phyloP scores from a whole-genome alignment of 257 asterid species.

The Striga asiatica region DNA sequence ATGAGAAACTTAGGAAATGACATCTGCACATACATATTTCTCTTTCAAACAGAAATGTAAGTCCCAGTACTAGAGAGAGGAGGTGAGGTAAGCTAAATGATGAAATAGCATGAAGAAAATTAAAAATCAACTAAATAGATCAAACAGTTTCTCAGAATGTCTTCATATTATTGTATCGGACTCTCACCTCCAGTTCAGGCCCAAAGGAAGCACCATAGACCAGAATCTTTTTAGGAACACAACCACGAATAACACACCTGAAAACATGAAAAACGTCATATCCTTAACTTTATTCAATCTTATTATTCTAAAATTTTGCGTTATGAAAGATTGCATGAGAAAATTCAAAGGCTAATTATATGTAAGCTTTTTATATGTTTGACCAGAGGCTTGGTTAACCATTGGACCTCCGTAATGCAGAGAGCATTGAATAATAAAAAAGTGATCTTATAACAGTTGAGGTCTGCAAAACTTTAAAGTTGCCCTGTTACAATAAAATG shows the following conservation, averaged over 20 bases:
- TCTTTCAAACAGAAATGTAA: neutral
- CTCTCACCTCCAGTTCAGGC: conserved; percentile 86
- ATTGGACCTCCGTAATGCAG: no score
- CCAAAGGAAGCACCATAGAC: conserved; percentile 95
- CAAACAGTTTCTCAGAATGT: neutral
- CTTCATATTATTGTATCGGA: neutral
- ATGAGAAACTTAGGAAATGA: neutral
- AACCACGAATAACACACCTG: conserved; percentile 99
- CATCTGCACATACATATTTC: neutral
- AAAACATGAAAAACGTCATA: conserved; percentile 12
- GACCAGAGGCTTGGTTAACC: neutral
- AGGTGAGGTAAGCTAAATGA: neutral
- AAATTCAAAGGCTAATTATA: no score
- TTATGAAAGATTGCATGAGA: neutral
- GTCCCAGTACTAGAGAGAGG: neutral
- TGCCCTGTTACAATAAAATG: no score
- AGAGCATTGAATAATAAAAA: no score
- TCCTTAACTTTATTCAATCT: conserved; percentile 10
- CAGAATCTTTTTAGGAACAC: conserved; percentile 97
- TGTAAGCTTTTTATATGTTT: neutral
- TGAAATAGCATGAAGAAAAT: neutral
- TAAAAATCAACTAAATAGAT: neutral
- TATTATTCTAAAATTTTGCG: neutral
- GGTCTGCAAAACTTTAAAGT: no score
- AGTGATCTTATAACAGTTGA: no score